These are phyloP conservation scores for Histomonas meleagridis DNA, from an alignment of 208 protist genomes.

Conservation along the genomic window DNA sequence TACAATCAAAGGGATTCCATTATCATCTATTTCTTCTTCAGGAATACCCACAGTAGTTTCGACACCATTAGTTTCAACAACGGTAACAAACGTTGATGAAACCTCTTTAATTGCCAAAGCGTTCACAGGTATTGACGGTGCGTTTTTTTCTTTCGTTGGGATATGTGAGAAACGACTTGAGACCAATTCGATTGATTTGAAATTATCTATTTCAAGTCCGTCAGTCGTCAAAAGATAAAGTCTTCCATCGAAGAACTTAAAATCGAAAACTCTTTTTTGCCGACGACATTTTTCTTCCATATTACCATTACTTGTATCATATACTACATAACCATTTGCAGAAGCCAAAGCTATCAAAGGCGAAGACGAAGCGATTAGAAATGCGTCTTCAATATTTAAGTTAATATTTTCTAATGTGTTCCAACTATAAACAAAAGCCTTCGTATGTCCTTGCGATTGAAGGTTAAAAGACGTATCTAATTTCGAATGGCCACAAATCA, in stretches of 20 bases:
- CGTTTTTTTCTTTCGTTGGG: not conserved
- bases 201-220: not conserved
- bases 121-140: not conserved
- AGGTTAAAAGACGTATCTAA: not conserved
- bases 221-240: not conserved
- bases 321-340: not conserved
- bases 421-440: not conserved
- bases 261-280: not conserved
- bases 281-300: not conserved
- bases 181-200: not conserved
- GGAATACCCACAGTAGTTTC: not conserved
- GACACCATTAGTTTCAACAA: not conserved
- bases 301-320: too few relatives aligned
- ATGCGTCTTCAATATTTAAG: not conserved
- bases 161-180: not conserved
- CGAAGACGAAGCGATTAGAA: not conserved
- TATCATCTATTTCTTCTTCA: not conserved
- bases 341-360: not conserved
- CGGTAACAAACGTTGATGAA: not conserved
- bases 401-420: not conserved
- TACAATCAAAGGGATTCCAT: not conserved
- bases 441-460: not conserved
- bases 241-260: not conserved
- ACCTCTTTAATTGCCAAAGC: not conserved
- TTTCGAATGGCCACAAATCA: not conserved